Conservation (phyloP, 306 rosid genomes). For the Hippophae rhamnoides region DNA sequence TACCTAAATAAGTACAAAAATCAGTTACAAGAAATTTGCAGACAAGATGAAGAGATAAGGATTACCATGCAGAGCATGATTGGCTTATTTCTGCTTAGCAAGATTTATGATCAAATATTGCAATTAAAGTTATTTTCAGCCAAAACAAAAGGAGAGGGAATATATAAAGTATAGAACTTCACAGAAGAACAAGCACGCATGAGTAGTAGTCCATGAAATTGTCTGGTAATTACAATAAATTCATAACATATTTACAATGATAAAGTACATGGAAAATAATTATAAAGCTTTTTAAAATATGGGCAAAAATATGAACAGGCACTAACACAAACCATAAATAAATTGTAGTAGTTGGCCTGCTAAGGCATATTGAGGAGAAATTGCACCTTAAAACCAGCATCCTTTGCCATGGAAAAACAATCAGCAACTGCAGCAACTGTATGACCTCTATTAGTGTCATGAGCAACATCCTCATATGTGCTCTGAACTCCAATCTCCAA, state of each 20-base stretch:
- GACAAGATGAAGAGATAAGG: neutral
- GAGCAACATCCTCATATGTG: slow-evolving; percentile 97
- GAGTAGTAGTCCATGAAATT: too few species aligned
- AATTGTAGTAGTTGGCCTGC: neutral
- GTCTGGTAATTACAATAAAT: neutral
- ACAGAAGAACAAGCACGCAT: too few species aligned
- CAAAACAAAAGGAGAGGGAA: neutral
- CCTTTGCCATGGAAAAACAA: slow-evolving; percentile 90
- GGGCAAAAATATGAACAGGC: neutral
- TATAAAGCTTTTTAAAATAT: neutral
- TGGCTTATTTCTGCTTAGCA: neutral
- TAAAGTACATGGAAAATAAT: neutral
- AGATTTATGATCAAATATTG: neutral
- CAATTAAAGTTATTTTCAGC: neutral
- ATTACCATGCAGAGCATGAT: neutral
- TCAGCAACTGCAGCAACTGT: slow-evolving; percentile 95
- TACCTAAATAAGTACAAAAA: slow-evolving; percentile 41
- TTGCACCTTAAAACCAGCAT: slow-evolving; percentile 94
- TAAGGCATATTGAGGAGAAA: neutral
- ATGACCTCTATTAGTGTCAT: slow-evolving; percentile 95
- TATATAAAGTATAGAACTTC: too few species aligned
- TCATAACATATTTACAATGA: neutral
- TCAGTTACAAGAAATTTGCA: neutral
- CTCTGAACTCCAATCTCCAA: slow-evolving; percentile 97
- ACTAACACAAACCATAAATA: neutral